These are phyloP conservation scores for Salix caprea DNA, from an alignment of 345 rosid species.

Conservation along the genomic window DNA sequence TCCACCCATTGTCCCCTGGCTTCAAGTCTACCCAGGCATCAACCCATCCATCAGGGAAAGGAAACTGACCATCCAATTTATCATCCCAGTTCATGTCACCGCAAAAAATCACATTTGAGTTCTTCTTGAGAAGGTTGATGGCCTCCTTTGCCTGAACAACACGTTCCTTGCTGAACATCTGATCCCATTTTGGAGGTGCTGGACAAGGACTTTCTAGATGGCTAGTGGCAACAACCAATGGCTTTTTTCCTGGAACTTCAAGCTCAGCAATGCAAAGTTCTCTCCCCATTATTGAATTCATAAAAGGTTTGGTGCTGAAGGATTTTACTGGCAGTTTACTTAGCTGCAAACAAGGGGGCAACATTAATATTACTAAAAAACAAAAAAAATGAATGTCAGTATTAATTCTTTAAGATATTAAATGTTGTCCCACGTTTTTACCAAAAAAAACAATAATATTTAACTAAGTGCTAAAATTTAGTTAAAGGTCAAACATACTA, in stretches of 20 bases:
- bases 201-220: slow-evolving; percentile 99
- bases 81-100: slow-evolving; percentile 99
- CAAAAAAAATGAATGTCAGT: background rate
- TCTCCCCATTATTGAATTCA: slow-evolving; percentile 83
- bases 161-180: slow-evolving; percentile 92
- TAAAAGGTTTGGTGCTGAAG: slow-evolving; percentile 52
- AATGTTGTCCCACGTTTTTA: too few species aligned
- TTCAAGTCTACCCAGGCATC: slow-evolving; percentile 78
- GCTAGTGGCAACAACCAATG: slow-evolving; percentile 76
- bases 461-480: too few species aligned
- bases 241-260: slow-evolving; percentile 48
- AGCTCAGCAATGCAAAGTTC: slow-evolving; percentile 70
- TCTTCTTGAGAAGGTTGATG: slow-evolving; percentile 40
- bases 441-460: too few species aligned
- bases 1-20: slow-evolving; percentile 71
- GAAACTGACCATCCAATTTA: slow-evolving; percentile 73
- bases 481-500: too few species aligned
- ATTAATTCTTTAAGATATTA: too few species aligned
- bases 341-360: slow-evolving; percentile 44
- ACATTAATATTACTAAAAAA: background rate
- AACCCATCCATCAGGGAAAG: slow-evolving; percentile 63
- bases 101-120: slow-evolving; percentile 64
- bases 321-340: slow-evolving; percentile 74
- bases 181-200: slow-evolving; percentile 90
- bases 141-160: slow-evolving; percentile 75